Evolutionary conservation across 371 early-diverging fungal species (phyloP).

Genomic region (Mucor piriformis): DNA sequence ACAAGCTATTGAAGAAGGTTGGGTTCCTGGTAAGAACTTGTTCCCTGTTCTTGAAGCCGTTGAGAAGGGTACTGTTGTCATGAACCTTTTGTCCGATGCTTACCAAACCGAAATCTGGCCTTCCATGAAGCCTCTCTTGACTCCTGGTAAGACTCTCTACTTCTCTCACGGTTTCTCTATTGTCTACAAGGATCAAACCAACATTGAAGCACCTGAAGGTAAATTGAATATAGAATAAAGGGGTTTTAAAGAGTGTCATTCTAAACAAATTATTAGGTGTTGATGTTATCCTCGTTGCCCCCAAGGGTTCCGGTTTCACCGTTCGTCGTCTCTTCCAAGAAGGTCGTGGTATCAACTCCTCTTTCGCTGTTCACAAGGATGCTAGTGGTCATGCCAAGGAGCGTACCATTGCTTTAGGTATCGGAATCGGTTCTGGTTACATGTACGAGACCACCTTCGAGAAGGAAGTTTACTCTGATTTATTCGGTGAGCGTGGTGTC

Average conservation of each 20-base stretch:
- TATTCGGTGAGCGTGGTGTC: conserved; percentile 97
- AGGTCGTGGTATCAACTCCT: conserved; percentile 97
- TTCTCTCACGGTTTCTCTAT: conserved; percentile 98
- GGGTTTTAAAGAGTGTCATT: not conserved
- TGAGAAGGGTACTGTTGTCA: conserved; percentile 88
- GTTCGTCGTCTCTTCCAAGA: conserved; percentile 95
- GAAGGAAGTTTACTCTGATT: conserved; percentile 97
- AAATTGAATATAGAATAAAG: not conserved
- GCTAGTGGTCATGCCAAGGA: conserved; percentile 92
- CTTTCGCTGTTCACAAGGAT: conserved; percentile 95
- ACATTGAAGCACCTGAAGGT: conserved; percentile 83
- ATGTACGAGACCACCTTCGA: conserved; percentile 96
- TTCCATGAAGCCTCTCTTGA: conserved; percentile 84
- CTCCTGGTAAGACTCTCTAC: conserved; percentile 97
- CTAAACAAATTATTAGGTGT: conserved; percentile 48
- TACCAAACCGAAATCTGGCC: conserved; percentile 94
- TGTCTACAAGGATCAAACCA: conserved; percentile 91
- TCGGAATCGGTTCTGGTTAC: conserved; percentile 96
- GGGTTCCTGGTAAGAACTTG: conserved; percentile 95
- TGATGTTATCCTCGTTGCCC: conserved; percentile 95
- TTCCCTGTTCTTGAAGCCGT: conserved; percentile 93
- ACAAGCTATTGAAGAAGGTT: conserved; percentile 93
- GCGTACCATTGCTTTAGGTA: conserved; percentile 90
- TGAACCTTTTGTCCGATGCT: conserved; percentile 97
- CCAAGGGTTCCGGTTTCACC: conserved; percentile 96